Evolutionary conservation across 305 asterid species (phyloP).

Genomic region (Fraxinus sp.): DNA sequence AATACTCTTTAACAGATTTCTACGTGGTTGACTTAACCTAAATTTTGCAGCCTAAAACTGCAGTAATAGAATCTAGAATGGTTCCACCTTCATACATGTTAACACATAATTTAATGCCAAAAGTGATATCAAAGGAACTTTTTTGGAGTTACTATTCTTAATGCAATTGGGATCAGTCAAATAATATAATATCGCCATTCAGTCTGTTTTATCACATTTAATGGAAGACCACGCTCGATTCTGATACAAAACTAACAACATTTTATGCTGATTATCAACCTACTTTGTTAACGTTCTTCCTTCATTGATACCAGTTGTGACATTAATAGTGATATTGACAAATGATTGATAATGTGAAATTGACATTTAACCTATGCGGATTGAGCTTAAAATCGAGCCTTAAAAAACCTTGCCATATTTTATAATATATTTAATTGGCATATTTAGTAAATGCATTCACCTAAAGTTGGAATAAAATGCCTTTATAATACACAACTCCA

Average conservation of each 20-base stretch:
- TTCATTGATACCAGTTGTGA: not conserved
- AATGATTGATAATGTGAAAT: not conserved
- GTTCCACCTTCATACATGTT: not conserved
- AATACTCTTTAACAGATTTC: not conserved
- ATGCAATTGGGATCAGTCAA: not conserved
- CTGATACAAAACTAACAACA: not conserved
- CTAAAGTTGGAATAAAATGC: not conserved
- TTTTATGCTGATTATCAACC: not conserved
- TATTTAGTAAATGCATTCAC: not conserved
- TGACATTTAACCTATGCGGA: not conserved
- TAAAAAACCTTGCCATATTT: not conserved
- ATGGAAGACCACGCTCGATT: not conserved
- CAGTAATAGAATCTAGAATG: not conserved
- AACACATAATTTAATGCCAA: not conserved
- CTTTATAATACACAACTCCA: not conserved
- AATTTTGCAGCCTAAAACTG: not conserved
- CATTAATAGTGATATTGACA: not conserved
- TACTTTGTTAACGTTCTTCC: not conserved
- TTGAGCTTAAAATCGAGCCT: not conserved
- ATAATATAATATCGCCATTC: not conserved
- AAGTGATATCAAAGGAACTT: not conserved
- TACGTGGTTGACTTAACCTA: constrained; percentile 20
- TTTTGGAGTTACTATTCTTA: not conserved
- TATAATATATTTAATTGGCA: not conserved
- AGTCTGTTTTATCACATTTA: not conserved